phyloP scores from a whole-genome alignment of 2,329 filamentous ascomycete genomes.

The Lachnellula cervina region DNA sequence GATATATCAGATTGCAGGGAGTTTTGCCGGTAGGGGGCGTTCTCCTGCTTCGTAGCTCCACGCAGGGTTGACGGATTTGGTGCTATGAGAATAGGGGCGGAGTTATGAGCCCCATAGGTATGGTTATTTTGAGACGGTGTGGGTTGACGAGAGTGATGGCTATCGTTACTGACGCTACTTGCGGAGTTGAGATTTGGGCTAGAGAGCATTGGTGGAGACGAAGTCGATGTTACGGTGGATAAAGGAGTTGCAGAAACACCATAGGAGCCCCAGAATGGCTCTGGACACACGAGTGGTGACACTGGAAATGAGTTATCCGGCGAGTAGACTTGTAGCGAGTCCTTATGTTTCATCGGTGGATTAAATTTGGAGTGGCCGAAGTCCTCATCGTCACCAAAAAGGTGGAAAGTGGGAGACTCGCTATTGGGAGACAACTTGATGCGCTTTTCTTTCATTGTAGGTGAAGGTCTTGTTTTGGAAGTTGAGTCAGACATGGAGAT shows the following conservation, averaged over 20 bases:
- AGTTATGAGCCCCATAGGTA: constrained; percentile 10
- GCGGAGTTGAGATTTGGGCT: constrained; percentile 19
- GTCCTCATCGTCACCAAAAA: constrained; percentile 16
- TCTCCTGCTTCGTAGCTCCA: constrained; percentile 11
- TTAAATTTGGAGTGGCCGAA: constrained; percentile 14
- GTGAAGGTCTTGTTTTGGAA: constrained; percentile 12
- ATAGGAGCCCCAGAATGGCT: constrained; percentile 22
- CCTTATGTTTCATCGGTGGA: constrained; percentile 24
- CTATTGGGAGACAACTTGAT: constrained; percentile 18
- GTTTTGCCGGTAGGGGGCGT: constrained; percentile 15
- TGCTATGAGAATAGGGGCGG: constrained; percentile 22
- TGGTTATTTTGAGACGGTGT: constrained; percentile 8
- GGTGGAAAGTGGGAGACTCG: constrained; percentile 15
- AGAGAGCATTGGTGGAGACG: constrained; percentile 17
- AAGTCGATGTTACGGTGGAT: constrained; percentile 10
- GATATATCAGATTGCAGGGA: constrained; percentile 22
- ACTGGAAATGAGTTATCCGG: constrained; percentile 16
- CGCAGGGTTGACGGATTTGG: constrained; percentile 19
- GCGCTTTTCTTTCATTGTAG: constrained; percentile 10
- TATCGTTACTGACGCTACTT: constrained; percentile 14
- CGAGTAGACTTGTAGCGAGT: constrained; percentile 14
- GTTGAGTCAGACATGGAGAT: constrained; percentile 23
- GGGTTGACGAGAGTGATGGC: constrained; percentile 10
- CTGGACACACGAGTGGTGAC: constrained; percentile 11
- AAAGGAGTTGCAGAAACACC: constrained; percentile 23